These are phyloP conservation scores for Infundibulicybe gibba DNA, from an alignment of 768 basidiomycete genomes.

Conservation along the genomic window DNA sequence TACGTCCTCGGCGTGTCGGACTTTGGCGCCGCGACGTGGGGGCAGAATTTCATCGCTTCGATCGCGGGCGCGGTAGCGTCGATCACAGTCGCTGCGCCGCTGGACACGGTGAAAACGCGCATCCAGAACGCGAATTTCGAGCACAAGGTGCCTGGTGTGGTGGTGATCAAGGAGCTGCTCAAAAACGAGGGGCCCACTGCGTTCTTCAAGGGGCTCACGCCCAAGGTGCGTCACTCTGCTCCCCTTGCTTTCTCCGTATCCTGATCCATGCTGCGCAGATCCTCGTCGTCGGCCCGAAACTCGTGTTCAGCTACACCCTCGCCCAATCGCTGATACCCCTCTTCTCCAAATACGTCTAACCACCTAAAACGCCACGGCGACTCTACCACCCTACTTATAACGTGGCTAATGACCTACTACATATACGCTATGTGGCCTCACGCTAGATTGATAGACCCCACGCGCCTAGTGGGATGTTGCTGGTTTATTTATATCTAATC, in stretches of 20 bases:
- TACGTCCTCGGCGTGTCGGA: slow-evolving; percentile 86
- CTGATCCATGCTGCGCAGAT: slow-evolving; percentile 48
- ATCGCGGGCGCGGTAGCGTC: slow-evolving; percentile 92
- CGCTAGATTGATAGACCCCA: too few relatives aligned
- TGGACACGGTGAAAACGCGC: slow-evolving; percentile 95
- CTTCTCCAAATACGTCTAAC: slow-evolving; percentile 80
- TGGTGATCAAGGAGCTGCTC: slow-evolving; percentile 81
- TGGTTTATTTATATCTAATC: too few relatives aligned
- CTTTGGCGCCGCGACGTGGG: slow-evolving; percentile 94
- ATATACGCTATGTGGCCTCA: too few relatives aligned
- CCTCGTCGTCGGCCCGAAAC: slow-evolving; percentile 94
- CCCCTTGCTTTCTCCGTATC: not conserved
- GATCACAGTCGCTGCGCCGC: slow-evolving; percentile 93
- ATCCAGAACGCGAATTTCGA: slow-evolving; percentile 99
- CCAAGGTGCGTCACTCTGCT: slow-evolving; percentile 60
- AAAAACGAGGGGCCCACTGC: slow-evolving; percentile 80
- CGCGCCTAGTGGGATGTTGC: too few relatives aligned
- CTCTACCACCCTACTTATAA: too few relatives aligned
- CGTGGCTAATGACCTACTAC: too few relatives aligned
- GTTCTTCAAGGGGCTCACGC: slow-evolving; percentile 96
- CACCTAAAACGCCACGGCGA: too few relatives aligned
- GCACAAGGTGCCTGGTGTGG: slow-evolving; percentile 72
- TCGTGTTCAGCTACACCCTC: slow-evolving; percentile 97
- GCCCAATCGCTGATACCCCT: slow-evolving; percentile 94
- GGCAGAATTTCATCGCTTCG: slow-evolving; percentile 95